Evolutionary conservation across 768 basidiomycete species (phyloP).

Genomic region (Exsudoporus frostii): DNA sequence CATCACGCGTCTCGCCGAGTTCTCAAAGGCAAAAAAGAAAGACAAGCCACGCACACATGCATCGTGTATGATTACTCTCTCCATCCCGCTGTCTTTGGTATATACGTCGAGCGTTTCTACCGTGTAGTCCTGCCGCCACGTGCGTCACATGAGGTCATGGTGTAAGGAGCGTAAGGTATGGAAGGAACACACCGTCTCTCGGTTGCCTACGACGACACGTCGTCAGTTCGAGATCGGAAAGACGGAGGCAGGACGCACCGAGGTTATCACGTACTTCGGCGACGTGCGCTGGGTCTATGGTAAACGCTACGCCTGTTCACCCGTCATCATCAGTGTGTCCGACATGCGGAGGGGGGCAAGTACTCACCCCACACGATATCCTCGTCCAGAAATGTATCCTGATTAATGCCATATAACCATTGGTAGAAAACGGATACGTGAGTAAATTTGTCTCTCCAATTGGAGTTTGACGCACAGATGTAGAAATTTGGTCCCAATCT

Average conservation of each 20-base stretch:
- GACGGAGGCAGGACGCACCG: slow-evolving; percentile 42
- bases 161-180: too few relatives aligned
- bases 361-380: slow-evolving; percentile 61
- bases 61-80: slow-evolving; percentile 50
- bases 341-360: background rate
- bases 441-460: background rate
- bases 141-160: background rate
- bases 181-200: slow-evolving; percentile 62
- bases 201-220: slow-evolving; percentile 50
- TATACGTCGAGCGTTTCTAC: slow-evolving; percentile 75
- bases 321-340: background rate
- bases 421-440: background rate
- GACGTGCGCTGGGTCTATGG: slow-evolving; percentile 75
- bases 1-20: background rate
- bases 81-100: slow-evolving; percentile 46
- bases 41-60: background rate
- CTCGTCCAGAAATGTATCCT: slow-evolving; percentile 28
- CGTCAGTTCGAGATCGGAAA: background rate
- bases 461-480: slow-evolving; percentile 41
- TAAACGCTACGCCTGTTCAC: slow-evolving; percentile 70
- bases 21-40: background rate
- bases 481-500: slow-evolving; percentile 77
- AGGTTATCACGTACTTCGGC: slow-evolving; percentile 77
- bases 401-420: background rate
- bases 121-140: slow-evolving; percentile 69